Evolutionary conservation across 176 grass and related monocot species (phyloP).

Genomic region (Ensete ventricosum): DNA sequence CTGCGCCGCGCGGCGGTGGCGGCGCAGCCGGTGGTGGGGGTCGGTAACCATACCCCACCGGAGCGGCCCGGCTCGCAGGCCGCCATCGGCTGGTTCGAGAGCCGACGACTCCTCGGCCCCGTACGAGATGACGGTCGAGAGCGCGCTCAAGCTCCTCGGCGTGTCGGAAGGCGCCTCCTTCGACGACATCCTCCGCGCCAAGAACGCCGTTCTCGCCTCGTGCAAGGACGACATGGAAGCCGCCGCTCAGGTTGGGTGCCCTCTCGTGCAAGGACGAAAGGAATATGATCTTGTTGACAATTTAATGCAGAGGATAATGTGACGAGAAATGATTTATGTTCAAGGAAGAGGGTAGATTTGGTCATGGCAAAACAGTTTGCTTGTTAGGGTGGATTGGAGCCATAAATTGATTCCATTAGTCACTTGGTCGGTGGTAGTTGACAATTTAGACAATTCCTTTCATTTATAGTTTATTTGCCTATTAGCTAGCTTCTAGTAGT

Average conservation of each 20-base stretch:
- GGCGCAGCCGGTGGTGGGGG: neutral
- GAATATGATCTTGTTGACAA: no score
- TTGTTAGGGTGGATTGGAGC: no score
- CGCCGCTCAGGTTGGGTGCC: conserved; percentile 43
- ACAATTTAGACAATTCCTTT: no score
- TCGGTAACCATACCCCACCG: neutral
- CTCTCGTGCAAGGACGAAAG: neutral
- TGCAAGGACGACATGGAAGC: conserved; percentile 86
- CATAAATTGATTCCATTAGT: no score
- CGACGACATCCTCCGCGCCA: conserved; percentile 87
- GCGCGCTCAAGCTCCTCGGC: conserved; percentile 77
- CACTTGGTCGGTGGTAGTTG: no score
- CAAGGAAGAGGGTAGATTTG: neutral
- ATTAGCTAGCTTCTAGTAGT: no score
- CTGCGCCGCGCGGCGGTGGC: neutral
- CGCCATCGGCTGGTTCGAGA: conserved; percentile 43
- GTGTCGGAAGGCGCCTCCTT: conserved; percentile 63
- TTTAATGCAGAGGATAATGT: neutral
- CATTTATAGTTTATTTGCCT: no score
- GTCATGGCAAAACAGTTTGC: no score
- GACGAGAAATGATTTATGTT: neutral
- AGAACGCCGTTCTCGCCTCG: conserved; percentile 64
- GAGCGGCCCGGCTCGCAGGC: neutral
- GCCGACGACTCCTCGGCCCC: conserved; percentile 66
- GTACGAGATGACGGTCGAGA: conserved; percentile 79